Conservation (phyloP, 257 asterid species). For the Handroanthus guayacan region DNA sequence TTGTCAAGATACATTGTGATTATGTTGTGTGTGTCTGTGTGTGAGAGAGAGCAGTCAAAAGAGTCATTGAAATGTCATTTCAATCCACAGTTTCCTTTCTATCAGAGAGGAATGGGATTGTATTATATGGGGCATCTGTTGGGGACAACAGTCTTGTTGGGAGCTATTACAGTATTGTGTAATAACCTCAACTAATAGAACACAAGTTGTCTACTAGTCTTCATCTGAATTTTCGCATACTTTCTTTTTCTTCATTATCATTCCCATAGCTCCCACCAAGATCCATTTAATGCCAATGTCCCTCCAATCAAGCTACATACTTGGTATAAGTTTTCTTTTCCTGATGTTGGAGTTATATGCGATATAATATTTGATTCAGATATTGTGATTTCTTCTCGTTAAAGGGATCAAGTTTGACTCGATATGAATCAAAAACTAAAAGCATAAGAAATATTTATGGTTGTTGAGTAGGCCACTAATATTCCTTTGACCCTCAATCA, state of each 20-base stretch:
- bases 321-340: no score
- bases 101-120: slow-evolving; percentile 30
- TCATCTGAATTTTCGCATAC: slow-evolving; percentile 10
- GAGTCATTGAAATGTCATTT: slow-evolving; percentile 58
- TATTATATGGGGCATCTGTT: slow-evolving; percentile 34
- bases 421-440: no score
- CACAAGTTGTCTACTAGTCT: slow-evolving; percentile 25
- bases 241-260: slow-evolving; percentile 21
- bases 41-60: slow-evolving; percentile 45
- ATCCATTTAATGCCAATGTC: slow-evolving; percentile 37
- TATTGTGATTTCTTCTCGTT: no score
- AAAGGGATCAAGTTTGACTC: no score
- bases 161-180: slow-evolving; percentile 4
- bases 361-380: no score
- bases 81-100: slow-evolving; percentile 47
- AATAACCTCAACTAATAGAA: slow-evolving; percentile 22
- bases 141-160: slow-evolving; percentile 38
- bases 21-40: slow-evolving; percentile 2
- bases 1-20: slow-evolving; percentile 22
- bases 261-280: slow-evolving; percentile 38
- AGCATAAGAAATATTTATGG: no score
- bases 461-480: no score
- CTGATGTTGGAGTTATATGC: neutral
- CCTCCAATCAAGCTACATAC: neutral
- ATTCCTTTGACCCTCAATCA: no score